Base-by-base conservation (phyloP, 2,329 filamentous ascomycete genomes). In the Akanthomyces muscarius region DNA sequence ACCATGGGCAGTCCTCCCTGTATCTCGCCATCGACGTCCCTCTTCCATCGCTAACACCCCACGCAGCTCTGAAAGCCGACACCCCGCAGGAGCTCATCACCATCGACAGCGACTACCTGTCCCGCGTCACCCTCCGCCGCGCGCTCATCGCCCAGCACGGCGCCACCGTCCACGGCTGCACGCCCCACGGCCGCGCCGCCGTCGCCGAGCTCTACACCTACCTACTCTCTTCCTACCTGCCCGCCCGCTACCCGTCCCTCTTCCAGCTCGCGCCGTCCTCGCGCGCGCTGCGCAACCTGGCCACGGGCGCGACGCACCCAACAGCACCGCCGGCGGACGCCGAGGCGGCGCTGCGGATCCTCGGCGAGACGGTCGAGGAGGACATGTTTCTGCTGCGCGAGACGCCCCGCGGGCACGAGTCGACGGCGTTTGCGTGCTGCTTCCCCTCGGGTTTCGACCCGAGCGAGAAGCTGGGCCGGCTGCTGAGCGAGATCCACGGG, bases 351-450 rank as follows among this genome's bases (percentile, higher is more conserved):
- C 72, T 84, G 18, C 69, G 73, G 18, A 69, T 73, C 7, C 69
- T 84, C 1, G 80, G 76, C n/a, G 77, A 81, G 68, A 83, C 78
- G 0, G 75, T 85, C 2, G 83, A 85, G 63, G 83, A 85, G 60
- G 83, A 86, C 65, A 66, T 86, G 23, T 83, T 86, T 58, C 70
- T 85, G 2, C 71, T 84, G 6, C 72, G 73, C 23, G 75, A 77
- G 54, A 78, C 77, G 7, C 69, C 73, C 0, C 68, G 73, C 2
- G 76, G 79, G 1, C 81, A 84, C 62, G 69, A 74, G 4, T 72
- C 74, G 1, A 74, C 79, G 1, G 83, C 82, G 0, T 84, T 83
- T 45, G 65, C 83, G 28, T 83, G 80, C 71, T 84, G 81, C 65
- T 81, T 81, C 58, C 81, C 83, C 0, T 73, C 78, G 0, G 83